These are phyloP conservation scores for Colletotrichum lupini DNA, from an alignment of 2,329 filamentous ascomycete genomes.

Conservation along the genomic window DNA sequence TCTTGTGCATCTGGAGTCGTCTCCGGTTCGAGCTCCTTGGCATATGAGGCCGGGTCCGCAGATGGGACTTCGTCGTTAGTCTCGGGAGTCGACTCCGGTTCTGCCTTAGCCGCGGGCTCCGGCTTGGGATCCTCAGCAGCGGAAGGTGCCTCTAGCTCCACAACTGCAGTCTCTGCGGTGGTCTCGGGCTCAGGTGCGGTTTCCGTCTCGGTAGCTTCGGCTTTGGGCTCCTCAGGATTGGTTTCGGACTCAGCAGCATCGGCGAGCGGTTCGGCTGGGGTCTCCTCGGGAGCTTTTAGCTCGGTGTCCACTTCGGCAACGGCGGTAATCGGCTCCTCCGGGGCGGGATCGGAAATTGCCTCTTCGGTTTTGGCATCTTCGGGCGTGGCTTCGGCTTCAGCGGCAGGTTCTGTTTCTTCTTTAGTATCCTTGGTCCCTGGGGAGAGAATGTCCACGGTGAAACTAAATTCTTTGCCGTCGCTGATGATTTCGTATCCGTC, in stretches of 20 bases:
- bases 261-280: neutral
- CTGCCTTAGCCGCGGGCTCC: neutral
- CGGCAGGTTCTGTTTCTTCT: slow-evolving; percentile 14
- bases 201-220: neutral
- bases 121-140: neutral
- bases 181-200: neutral
- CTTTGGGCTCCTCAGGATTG: neutral
- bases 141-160: neutral
- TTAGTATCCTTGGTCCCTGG: slow-evolving; percentile 18
- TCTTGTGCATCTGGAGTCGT: neutral
- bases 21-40: neutral
- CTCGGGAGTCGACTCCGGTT: neutral
- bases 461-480: slow-evolving; percentile 30
- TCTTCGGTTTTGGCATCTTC: neutral
- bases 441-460: slow-evolving; percentile 5
- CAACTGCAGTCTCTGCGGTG: neutral
- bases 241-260: neutral
- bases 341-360: neutral
- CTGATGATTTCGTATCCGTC: slow-evolving; percentile 28
- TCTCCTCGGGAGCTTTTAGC: neutral
- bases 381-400: slow-evolving; percentile 4
- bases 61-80: neutral
- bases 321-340: neutral
- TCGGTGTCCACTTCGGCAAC: neutral
- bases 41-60: neutral